Evolutionary conservation across 2,329 filamentous ascomycete species (phyloP), one percentile per base, ranked within the genome.

Genomic region (Diaporthe helianthi): DNA sequence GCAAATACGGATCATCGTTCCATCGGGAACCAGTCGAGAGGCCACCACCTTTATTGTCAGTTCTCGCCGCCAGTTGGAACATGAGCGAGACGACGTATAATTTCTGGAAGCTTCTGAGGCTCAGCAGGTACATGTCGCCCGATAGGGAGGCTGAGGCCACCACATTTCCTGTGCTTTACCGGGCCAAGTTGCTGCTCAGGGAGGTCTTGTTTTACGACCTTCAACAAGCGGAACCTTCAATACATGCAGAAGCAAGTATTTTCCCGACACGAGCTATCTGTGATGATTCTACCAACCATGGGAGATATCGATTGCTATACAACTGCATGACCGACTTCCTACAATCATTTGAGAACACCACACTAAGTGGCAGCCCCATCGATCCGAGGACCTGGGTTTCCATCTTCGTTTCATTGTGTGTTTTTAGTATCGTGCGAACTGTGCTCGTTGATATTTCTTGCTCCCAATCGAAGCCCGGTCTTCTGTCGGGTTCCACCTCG

Each of bases 361-460:
- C 83, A 2, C 76, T 82, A 68, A 78, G 80, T 29, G 78, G 77
- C 38, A 76, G 77, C n/a, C 76, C 78, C 6, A 75, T 81, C 26
- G 79, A 80, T 29, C 78, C 81, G 10, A 82, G 80, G 72, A 80
- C 80, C 67, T 87, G 85, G 83, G 75, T 87, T 19, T 84, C 86
- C 2, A 75, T 83, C 4, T 87, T 88, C 70, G 79, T 86, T 61
- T 84, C 87, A 15, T 76, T 89, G 22, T 88, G 86, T 75, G 84
- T 89, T n/a, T 87, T 89, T 73, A 88, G 86, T 74, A 79, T 86
- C 33, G 81, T 85, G 24, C 83, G 83, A 60, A 85, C 85, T 1
- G 80, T 89, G 1, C 77, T 88, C 6, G 78, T 83, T 19, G 84
- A 87, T 67, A 78, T 85, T 41, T 78, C 79, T 26, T 78, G 79